phyloP scores from a whole-genome alignment of 1,139 yeast species.

The Suhomyces chickasaworum region DNA sequence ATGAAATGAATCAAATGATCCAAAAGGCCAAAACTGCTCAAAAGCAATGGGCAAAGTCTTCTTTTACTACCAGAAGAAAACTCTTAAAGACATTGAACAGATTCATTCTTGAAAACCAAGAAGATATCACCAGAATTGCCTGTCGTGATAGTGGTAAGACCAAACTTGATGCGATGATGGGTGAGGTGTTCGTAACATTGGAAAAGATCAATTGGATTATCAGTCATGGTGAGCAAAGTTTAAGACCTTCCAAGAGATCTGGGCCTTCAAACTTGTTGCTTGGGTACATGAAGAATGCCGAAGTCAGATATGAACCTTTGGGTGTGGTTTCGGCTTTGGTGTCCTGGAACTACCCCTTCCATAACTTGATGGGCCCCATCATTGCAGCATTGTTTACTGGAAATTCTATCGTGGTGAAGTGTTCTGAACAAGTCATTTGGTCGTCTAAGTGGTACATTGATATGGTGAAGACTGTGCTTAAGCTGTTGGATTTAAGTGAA shows the following conservation, averaged over 20 bases:
- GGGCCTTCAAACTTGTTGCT: conserved; percentile 80
- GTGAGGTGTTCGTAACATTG: conserved; percentile 89
- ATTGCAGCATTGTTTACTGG: conserved; percentile 89
- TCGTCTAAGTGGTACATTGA: conserved; percentile 76
- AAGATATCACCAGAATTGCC: conserved; percentile 83
- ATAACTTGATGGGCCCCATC: conserved; percentile 88
- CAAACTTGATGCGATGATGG: conserved; percentile 93
- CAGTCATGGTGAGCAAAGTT: conserved; percentile 73
- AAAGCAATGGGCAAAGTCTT: conserved; percentile 55
- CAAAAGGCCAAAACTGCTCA: conserved; percentile 61
- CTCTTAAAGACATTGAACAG: conserved; percentile 71
- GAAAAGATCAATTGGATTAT: conserved; percentile 91
- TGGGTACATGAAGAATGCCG: conserved; percentile 81
- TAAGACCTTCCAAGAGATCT: conserved; percentile 74
- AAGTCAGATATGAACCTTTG: conserved; percentile 88
- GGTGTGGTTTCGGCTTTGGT: conserved; percentile 89
- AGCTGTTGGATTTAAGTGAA: conserved; percentile 73
- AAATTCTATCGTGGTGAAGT: conserved; percentile 84
- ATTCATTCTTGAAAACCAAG: conserved; percentile 79
- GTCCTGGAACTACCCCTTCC: conserved; percentile 97
- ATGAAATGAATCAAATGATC: conserved; percentile 71
- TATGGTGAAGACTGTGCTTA: conserved; percentile 70
- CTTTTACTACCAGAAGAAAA: conserved; percentile 65
- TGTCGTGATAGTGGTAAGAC: conserved; percentile 97
- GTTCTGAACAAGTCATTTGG: conserved; percentile 96